A percentile compares a stretch with the other conserved stretches of the same genome.
These are phyloP conservation scores for Glonium stellatum DNA, from an alignment of 495 filamentous ascomycete genomes.

Conservation along the genomic window DNA sequence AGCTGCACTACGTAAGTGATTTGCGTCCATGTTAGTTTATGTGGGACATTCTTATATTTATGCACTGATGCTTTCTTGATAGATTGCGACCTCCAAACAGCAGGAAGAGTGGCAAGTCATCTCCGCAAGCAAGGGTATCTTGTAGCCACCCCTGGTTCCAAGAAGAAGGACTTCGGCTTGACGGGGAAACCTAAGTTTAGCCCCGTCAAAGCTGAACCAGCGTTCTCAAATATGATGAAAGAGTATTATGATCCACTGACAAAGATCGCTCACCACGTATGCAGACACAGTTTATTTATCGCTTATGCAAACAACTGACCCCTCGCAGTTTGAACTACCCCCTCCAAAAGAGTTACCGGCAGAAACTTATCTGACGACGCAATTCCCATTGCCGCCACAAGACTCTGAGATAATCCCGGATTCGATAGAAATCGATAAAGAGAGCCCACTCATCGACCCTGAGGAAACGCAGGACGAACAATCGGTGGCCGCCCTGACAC, in stretches of 20 bases:
- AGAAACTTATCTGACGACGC: background rate
- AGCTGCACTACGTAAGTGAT: constrained; percentile 21
- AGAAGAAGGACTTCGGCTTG: constrained; percentile 26
- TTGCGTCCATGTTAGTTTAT: background rate
- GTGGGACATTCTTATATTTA: background rate
- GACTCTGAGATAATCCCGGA: background rate
- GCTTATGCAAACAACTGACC: background rate
- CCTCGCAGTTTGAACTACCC: background rate
- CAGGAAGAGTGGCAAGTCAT: constrained; percentile 27
- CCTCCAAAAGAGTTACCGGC: background rate
- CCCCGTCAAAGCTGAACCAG: constrained; percentile 23
- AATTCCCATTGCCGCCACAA: background rate
- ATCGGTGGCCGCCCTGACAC: background rate
- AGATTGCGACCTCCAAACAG: constrained; percentile 35
- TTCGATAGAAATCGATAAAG: background rate
- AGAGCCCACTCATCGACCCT: background rate
- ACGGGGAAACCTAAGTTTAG: constrained; percentile 30
- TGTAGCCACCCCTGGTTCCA: constrained; percentile 30
- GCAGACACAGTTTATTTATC: background rate
- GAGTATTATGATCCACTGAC: constrained; percentile 37
- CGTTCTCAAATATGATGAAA: constrained; percentile 20
- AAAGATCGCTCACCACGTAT: constrained; percentile 40
- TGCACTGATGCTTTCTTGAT: background rate
- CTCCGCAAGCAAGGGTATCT: constrained; percentile 33
- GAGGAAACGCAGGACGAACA: constrained; percentile 1